phyloP scores from a whole-genome alignment of 1,284 basidiomycete species.

The Leccinum huronense region DNA sequence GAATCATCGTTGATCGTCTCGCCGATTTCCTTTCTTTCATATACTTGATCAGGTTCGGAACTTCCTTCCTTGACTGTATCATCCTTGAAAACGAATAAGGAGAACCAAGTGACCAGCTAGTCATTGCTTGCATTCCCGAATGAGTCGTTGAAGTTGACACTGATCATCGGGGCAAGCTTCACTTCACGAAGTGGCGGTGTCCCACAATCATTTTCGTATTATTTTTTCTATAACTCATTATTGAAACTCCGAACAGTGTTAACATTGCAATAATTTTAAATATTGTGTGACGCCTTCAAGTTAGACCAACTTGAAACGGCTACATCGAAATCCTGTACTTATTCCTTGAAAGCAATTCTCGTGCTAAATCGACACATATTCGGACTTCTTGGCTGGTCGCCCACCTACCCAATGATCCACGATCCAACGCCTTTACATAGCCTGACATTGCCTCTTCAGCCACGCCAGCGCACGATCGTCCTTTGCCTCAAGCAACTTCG shows the following conservation, averaged over 20 bases:
- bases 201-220: not conserved
- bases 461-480: conserved; percentile 76
- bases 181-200: not conserved
- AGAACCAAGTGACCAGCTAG: not conserved
- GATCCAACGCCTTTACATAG: conserved; percentile 13
- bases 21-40: conserved; percentile 1
- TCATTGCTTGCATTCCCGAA: not conserved
- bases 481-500: conserved; percentile 55
- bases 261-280: too few species aligned
- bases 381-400: not conserved
- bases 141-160: not conserved
- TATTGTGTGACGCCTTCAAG: too few species aligned
- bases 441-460: conserved; percentile 67
- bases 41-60: conserved; percentile 3
- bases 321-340: not conserved
- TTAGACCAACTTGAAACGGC: too few species aligned
- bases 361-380: conserved; percentile 5
- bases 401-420: not conserved
- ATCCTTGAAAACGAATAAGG: not conserved
- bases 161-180: too few species aligned
- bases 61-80: not conserved
- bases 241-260: not conserved
- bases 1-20: not conserved
- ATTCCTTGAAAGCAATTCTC: not conserved
- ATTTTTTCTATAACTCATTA: not conserved